phyloP scores from a whole-genome alignment of 1,284 basidiomycete genomes.

The Phylloboletellus chloephorus region DNA sequence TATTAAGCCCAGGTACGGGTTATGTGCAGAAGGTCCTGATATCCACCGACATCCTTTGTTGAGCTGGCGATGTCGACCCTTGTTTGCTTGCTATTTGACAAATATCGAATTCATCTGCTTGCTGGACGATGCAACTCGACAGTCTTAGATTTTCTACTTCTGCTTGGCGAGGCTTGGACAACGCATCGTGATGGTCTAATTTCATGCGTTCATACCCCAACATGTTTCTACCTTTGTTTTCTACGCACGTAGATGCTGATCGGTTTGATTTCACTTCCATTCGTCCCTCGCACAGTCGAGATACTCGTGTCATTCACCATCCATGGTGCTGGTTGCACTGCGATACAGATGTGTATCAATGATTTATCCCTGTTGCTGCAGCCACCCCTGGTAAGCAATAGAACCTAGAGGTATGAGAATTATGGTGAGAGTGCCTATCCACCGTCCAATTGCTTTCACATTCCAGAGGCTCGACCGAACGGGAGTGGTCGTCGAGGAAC shows the following conservation, averaged over 20 bases:
- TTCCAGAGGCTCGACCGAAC: constrained; percentile 1
- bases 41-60: neutral
- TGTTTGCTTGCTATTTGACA: constrained; percentile 6
- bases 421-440: constrained; percentile 34
- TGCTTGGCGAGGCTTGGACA: constrained; percentile 1
- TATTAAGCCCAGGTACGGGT: constrained; percentile 12
- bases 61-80: neutral
- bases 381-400: constrained; percentile 21
- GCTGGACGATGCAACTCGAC: constrained; percentile 30
- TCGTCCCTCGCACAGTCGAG: constrained; percentile 7
- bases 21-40: neutral
- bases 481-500: neutral
- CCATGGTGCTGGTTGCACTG: constrained; percentile 5
- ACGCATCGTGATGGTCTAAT: constrained; percentile 5
- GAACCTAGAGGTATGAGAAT: constrained; percentile 30
- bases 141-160: constrained; percentile 6
- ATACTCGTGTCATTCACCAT: constrained; percentile 3
- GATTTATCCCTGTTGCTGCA: constrained; percentile 20
- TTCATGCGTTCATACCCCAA: constrained; percentile 26
- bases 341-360: constrained; percentile 14
- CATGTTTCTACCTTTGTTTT: constrained; percentile 4
- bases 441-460: constrained; percentile 29
- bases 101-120: constrained; percentile 20
- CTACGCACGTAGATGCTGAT: constrained; percentile 8
- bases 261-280: constrained; percentile 10